phyloP scores from a whole-genome alignment of 495 filamentous ascomycete species.

The Talaromyces liani region DNA sequence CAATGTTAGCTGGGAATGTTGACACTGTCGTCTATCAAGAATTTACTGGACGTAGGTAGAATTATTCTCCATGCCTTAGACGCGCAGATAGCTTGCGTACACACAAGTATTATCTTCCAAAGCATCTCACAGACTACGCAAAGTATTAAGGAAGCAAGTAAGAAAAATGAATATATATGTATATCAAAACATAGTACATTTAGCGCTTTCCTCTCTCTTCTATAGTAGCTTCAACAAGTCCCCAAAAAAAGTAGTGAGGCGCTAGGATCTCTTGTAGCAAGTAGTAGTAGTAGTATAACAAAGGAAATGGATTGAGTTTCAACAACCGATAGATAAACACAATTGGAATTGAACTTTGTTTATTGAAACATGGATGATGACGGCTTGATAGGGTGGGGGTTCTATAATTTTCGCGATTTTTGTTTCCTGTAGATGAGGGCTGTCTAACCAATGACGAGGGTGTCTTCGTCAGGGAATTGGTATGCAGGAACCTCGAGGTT shows the following conservation, averaged over 20 bases:
- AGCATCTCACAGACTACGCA: not conserved
- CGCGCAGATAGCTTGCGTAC: not conserved
- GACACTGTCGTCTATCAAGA: too few relatives aligned
- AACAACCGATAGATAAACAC: not conserved
- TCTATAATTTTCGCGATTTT: conserved; percentile 3
- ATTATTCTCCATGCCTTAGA: too few relatives aligned
- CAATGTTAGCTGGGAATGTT: not conserved
- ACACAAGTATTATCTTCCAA: too few relatives aligned
- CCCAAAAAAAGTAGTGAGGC: not conserved
- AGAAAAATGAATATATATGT: not conserved
- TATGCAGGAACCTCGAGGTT: conserved; percentile 95
- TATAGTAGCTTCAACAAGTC: conserved; percentile 2
- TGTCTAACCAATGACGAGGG: conserved; percentile 70
- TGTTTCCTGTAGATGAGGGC: not conserved
- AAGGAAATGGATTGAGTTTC: conserved; percentile 1
- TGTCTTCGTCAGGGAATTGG: conserved; percentile 73
- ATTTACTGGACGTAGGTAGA: not conserved
- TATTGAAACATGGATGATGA: conserved; percentile 8
- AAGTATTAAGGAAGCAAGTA: not conserved
- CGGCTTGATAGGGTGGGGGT: not conserved
- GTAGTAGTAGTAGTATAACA: not conserved
- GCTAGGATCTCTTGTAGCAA: not conserved
- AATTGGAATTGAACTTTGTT: not conserved
- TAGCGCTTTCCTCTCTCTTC: conserved; percentile 4
- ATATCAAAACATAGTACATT: conserved; percentile 6